phyloP scores from a whole-genome alignment of 2,329 filamentous ascomycete species.

The Bertia moriformis region DNA sequence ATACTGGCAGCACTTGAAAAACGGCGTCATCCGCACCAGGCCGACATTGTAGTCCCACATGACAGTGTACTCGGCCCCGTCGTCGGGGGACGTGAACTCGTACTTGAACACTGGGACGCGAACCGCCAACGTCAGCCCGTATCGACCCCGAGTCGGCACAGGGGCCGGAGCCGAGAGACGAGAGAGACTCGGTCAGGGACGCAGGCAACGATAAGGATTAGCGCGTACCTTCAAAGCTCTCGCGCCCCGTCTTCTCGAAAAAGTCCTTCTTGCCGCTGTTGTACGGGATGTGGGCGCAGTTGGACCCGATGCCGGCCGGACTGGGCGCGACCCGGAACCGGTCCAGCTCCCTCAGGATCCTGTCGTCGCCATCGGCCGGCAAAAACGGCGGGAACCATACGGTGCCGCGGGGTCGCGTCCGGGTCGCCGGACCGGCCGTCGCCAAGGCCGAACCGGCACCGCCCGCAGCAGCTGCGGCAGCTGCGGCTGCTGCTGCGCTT shows the following conservation, averaged over 20 bases:
- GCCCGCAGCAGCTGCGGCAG: constrained; percentile 39
- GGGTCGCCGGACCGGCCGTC: constrained; percentile 42
- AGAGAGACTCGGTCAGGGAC: no score
- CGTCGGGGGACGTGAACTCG: constrained; percentile 57
- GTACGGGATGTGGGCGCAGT: constrained; percentile 72
- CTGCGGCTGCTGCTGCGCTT: constrained; percentile 12
- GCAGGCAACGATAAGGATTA: no score
- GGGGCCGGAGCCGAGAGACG: constrained; percentile 4
- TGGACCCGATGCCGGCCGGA: constrained; percentile 45
- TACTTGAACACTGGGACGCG: constrained; percentile 84
- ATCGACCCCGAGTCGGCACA: constrained; percentile 5
- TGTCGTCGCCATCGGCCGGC: constrained; percentile 46
- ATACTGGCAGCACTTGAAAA: constrained; percentile 83
- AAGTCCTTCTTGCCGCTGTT: constrained; percentile 89
- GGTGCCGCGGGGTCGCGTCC: constrained; percentile 45
- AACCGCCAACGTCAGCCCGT: constrained; percentile 3
- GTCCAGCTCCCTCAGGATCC: constrained; percentile 39
- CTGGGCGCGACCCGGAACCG: constrained; percentile 53
- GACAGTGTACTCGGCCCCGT: constrained; percentile 55
- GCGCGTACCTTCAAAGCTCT: constrained; percentile 78
- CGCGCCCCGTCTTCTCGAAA: constrained; percentile 68
- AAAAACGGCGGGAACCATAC: constrained; percentile 63
- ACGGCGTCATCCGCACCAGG: constrained; percentile 80
- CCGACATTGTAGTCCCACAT: constrained; percentile 98
- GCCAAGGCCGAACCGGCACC: constrained; percentile 41